Evolutionary conservation across 140 eudicot genomes (phyloP), one percentile per base, ranked within the genome.

Genomic region (Oenanthe javanica): DNA sequence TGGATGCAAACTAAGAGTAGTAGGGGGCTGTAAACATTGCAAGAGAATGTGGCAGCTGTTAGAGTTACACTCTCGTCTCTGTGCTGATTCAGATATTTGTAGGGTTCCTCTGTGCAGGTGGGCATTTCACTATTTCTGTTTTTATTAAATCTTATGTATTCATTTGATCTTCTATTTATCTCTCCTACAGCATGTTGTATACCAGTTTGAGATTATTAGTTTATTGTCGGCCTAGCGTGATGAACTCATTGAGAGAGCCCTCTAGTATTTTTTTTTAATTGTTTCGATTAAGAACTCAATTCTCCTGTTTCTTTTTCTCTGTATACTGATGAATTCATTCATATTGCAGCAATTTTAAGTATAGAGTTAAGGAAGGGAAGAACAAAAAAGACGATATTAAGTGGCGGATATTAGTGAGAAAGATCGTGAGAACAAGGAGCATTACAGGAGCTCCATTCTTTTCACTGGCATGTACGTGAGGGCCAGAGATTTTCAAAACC

Each of bases 21-120:
- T 91, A 1, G 99, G 99, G 55, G 99, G 99, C 4, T 95, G 99
- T 72, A 79, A 85, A 78, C 99, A 89, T 11, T 95, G 99, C 93
- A 95, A 89, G 88, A 85, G 99, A 85, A 95, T 93, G 93, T 93
- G 98, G 99, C 98, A 93, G 81, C 88, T 95, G 13, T 84, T 95
- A 85, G 98, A 95, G 77, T 77, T 95, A 59, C 98, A 95, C 84
- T 87, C 99, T 4, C 92, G 96, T 11, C 84, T 95, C 9, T 95
- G 99, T 55, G 89, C 86, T 9, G 86, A 93, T 81, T 79, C 99
- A 14, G 85, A 87, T 59, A 77, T 74, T 8, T 95, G 99, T 79
- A 72, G 83, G 74, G 99, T 95, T 84, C 99, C 99, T 72, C 79
- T 95, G 82, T 95, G 99, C 99, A 90, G 91, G 96, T 92, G 76